Evolutionary conservation across 495 filamentous ascomycete species (phyloP), one percentile per base, ranked within the genome.

Genomic region (Aspergillus baeticus): DNA sequence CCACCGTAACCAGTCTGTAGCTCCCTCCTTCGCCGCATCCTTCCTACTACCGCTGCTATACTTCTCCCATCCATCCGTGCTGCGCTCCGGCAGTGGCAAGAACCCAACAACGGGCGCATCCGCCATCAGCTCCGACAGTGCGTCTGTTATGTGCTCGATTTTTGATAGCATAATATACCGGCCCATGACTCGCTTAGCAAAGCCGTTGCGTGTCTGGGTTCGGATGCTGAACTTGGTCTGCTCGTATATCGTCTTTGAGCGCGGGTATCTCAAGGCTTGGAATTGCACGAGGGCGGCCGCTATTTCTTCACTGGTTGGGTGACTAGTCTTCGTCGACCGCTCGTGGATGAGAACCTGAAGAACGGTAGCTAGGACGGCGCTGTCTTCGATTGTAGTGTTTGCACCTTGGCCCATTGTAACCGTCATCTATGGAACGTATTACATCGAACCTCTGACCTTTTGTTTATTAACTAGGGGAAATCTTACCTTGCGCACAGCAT

Each of bases 371-470:
- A 69, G 38, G 4, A 29, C 51, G 2, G 62, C 67, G 0, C 62
- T 62, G 29, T 62, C 58, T 38, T 69, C 67, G 11, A 69, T 68
- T 10, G 65, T 63, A 15, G 37, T 49, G 45, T 68, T 68, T 7
- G 65, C 68, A 3, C 68, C 68, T 52, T 70, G 65, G 5, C 63
- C 68, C 18, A 64, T 54, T 37, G 68, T 67, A 1, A 63, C 60
- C 2, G 65, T 64, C 63, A 70, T 65, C 63, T 65, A 42, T 0
- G 14, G 10, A 53, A 3, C 2, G 21, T 22, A 1, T 21, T 18
- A 37, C n/a, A 17, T n/a, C 17, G n/a, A n/a, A n/a, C n/a, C n/a
- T n/a, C n/a, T n/a, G n/a, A n/a, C n/a, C n/a, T n/a, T n/a, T n/a
- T n/a, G n/a, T n/a, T n/a, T n/a, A n/a, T n/a, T n/a, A n/a, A n/a